Conservation (phyloP, 164 flowering plant genomes). For the Vitis cinerea region DNA sequence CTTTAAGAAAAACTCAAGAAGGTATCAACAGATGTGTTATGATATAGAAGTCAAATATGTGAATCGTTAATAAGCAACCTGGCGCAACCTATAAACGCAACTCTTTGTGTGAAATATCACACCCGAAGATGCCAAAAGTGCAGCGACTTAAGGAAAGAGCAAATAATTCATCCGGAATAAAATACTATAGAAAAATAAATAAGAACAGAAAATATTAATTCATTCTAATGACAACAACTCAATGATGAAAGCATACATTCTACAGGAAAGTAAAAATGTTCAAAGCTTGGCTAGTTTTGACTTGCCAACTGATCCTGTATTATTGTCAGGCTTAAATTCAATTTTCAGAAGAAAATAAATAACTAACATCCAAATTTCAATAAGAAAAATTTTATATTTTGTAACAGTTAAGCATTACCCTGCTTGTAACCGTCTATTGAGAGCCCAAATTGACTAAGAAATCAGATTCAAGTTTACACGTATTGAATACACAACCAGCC, state of each 20-base stretch:
- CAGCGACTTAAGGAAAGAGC: neutral
- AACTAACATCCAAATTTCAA: neutral
- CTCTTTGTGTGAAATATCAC: neutral
- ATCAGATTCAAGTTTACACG: too few relatives aligned
- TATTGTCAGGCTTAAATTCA: neutral
- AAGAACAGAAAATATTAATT: neutral
- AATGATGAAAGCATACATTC: neutral
- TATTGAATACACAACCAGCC: too few relatives aligned
- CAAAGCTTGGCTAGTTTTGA: too few relatives aligned
- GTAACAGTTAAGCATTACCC: too few relatives aligned
- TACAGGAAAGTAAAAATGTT: too few relatives aligned
- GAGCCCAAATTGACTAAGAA: too few relatives aligned
- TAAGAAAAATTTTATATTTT: neutral
- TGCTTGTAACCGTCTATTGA: too few relatives aligned
- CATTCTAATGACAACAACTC: neutral
- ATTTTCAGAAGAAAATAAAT: neutral
- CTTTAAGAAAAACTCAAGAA: constrained; percentile 8
- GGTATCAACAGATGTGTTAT: neutral
- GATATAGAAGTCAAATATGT: neutral
- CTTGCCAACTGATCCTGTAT: neutral
- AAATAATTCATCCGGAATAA: neutral
- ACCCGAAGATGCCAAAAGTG: neutral
- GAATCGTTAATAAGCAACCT: neutral
- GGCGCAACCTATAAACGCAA: neutral
- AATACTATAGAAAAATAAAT: neutral